Evolutionary conservation across 129 eudicot species (phyloP).

Genomic region (Deinandra increscens): DNA sequence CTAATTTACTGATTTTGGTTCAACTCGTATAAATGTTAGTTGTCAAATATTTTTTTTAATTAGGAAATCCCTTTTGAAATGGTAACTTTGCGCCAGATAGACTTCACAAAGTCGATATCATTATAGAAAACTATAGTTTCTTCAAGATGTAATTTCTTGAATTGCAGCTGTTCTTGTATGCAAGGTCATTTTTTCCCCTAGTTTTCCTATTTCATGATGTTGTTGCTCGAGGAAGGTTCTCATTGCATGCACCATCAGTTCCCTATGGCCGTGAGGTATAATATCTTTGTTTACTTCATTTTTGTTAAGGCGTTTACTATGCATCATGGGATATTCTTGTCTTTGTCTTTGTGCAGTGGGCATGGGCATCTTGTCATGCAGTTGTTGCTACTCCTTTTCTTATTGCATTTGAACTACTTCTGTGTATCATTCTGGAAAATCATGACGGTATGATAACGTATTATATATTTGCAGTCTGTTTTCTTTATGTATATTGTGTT

Average conservation of each 20-base stretch:
- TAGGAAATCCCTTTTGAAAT: background rate
- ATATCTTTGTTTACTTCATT: no score
- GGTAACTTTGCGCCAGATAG: background rate
- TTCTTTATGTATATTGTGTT: background rate
- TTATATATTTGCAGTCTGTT: background rate
- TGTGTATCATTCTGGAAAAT: slow-evolving; percentile 83
- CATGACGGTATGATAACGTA: slow-evolving; percentile 42
- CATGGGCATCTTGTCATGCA: no score
- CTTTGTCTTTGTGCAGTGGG: no score
- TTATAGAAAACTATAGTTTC: background rate
- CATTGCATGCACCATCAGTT: slow-evolving; percentile 92
- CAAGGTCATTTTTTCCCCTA: slow-evolving; percentile 85
- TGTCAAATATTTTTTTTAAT: background rate
- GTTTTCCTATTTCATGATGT: slow-evolving; percentile 82
- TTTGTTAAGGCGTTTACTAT: no score
- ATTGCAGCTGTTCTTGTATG: slow-evolving; percentile 12
- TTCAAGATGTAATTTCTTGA: background rate
- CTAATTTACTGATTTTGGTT: slow-evolving; percentile 18
- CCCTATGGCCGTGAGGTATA: no score
- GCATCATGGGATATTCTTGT: no score
- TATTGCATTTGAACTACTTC: slow-evolving; percentile 93
- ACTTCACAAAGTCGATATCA: slow-evolving; percentile 4
- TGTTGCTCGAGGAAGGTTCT: slow-evolving; percentile 95
- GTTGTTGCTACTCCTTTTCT: no score
- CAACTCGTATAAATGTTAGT: no score